These are phyloP conservation scores for Cutaneotrichosporon mucoides DNA, from an alignment of 1,284 basidiomycete genomes.

Conservation along the genomic window DNA sequence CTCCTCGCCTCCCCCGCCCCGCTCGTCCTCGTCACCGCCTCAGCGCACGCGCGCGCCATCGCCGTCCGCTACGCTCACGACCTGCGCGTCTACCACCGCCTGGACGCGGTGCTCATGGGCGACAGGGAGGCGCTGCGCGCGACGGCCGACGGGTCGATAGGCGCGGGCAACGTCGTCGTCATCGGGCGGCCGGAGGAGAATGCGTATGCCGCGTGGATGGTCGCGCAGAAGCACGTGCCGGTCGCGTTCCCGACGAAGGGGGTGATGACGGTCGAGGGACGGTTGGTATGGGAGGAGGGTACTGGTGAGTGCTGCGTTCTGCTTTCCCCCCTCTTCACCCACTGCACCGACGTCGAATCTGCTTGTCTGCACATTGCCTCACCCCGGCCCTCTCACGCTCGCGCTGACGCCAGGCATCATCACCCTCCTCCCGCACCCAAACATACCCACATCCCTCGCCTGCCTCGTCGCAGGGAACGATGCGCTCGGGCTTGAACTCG, in stretches of 20 bases:
- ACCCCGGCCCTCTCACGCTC: not conserved
- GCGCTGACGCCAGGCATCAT: slow-evolving; percentile 55
- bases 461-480: slow-evolving; percentile 63
- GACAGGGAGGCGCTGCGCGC: slow-evolving; percentile 51
- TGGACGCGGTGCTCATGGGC: slow-evolving; percentile 61
- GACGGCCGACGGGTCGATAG: slow-evolving; percentile 20
- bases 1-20: slow-evolving; percentile 58
- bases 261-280: slow-evolving; percentile 27
- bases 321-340: not conserved
- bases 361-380: not conserved
- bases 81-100: slow-evolving; percentile 62
- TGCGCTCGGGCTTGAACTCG: slow-evolving; percentile 59
- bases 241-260: slow-evolving; percentile 42
- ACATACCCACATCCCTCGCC: slow-evolving; percentile 35
- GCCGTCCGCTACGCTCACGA: slow-evolving; percentile 66
- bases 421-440: slow-evolving; percentile 66
- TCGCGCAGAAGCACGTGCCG: slow-evolving; percentile 24
- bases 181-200: slow-evolving; percentile 46
- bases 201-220: slow-evolving; percentile 29
- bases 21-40: slow-evolving; percentile 54
- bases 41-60: slow-evolving; percentile 29
- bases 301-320: slow-evolving; percentile 29
- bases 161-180: slow-evolving; percentile 58
- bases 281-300: slow-evolving; percentile 32
- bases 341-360: not conserved